Evolutionary conservation across 257 asterid genomes (phyloP).

Genomic region (Gentiana straminea): DNA sequence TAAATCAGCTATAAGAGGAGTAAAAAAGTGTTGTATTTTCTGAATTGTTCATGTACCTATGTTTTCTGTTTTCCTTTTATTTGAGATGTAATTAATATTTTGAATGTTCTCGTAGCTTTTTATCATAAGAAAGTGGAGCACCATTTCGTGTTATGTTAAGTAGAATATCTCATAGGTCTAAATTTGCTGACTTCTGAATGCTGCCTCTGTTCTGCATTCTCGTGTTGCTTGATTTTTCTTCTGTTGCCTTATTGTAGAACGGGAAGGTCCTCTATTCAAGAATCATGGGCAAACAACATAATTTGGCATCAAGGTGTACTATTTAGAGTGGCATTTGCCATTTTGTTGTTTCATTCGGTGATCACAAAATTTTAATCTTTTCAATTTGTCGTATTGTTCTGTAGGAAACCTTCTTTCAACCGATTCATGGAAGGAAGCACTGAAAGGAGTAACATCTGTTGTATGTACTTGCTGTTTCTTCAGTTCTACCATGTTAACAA

Average conservation of each 20-base stretch:
- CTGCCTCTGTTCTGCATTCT: too few relatives aligned
- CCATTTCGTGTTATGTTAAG: too few relatives aligned
- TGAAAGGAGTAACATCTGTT: constrained; percentile 87
- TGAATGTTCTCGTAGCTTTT: too few relatives aligned
- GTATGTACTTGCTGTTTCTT: constrained; percentile 37
- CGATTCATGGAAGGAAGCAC: constrained; percentile 83
- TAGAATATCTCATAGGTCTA: too few relatives aligned
- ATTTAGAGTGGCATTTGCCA: neutral
- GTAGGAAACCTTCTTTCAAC: constrained; percentile 72
- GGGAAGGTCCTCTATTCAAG: constrained; percentile 67
- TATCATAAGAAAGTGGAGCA: too few relatives aligned
- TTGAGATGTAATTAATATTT: too few relatives aligned
- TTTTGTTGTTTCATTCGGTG: neutral
- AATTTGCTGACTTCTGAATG: too few relatives aligned
- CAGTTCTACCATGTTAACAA: neutral
- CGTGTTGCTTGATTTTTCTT: neutral
- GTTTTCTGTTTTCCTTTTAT: too few relatives aligned
- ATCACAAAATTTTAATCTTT: neutral
- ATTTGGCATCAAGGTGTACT: constrained; percentile 82
- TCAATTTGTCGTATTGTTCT: constrained; percentile 10
- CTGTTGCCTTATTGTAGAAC: constrained; percentile 35
- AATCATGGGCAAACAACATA: constrained; percentile 70
- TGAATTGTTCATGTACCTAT: too few relatives aligned
- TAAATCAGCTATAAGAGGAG: too few relatives aligned
- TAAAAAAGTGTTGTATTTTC: too few relatives aligned